Evolutionary conservation across 805 yeast species (phyloP).

Genomic region (Pichia nakasei): DNA sequence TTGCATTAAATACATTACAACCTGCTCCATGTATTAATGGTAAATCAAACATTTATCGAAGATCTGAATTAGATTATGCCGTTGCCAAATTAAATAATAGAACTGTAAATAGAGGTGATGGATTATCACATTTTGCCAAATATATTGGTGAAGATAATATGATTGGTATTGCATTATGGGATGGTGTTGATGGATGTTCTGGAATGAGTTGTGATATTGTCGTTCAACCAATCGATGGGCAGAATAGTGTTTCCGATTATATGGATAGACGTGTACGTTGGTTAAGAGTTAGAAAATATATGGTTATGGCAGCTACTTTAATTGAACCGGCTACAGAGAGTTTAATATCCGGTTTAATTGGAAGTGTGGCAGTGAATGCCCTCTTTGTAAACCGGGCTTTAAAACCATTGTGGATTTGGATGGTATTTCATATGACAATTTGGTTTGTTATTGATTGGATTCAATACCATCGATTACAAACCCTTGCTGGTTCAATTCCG

Average conservation of each 20-base stretch:
- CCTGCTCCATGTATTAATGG: constrained; percentile 91
- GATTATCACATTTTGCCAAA: constrained; percentile 62
- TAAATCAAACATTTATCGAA: constrained; percentile 69
- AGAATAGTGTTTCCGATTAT: constrained; percentile 41
- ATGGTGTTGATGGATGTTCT: constrained; percentile 55
- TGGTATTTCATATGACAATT: constrained; percentile 41
- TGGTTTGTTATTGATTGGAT: constrained; percentile 63
- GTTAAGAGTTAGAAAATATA: constrained; percentile 78
- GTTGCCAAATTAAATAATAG: constrained; percentile 34
- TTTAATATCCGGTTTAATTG: constrained; percentile 56
- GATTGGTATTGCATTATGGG: constrained; percentile 85
- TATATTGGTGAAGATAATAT: constrained; percentile 90
- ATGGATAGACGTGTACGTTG: constrained; percentile 67
- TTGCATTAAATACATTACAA: constrained; percentile 61
- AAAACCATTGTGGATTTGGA: constrained; percentile 21
- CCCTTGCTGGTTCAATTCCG: not conserved
- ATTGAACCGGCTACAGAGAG: constrained; percentile 84
- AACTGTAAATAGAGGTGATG: constrained; percentile 32
- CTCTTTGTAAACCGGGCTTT: constrained; percentile 27
- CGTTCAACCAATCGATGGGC: constrained; percentile 56
- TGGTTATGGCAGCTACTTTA: constrained; percentile 79
- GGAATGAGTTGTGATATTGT: constrained; percentile 74
- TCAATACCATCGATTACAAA: constrained; percentile 34
- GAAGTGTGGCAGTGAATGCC: constrained; percentile 48
- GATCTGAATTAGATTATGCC: constrained; percentile 53